phyloP scores from a whole-genome alignment of 139 green algal genomes.

The Chlorella sp. region DNA sequence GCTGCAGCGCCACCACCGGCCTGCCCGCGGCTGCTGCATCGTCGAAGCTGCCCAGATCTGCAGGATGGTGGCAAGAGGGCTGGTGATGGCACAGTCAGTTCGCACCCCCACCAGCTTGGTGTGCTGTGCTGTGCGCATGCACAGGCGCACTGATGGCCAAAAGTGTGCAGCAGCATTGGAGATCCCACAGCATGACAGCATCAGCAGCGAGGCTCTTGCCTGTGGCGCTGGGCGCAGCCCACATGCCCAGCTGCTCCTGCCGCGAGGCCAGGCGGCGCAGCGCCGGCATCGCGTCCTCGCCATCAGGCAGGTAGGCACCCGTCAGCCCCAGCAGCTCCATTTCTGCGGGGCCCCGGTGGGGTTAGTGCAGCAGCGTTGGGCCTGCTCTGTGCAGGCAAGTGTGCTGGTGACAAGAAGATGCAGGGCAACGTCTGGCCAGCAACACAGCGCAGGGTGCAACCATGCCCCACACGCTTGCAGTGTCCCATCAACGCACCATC shows the following conservation, averaged over 20 bases:
- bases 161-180: too few relatives aligned
- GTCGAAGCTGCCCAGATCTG: background rate
- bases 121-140: too few relatives aligned
- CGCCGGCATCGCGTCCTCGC: background rate
- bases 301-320: background rate
- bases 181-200: too few relatives aligned
- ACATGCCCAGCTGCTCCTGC: constrained; percentile 9
- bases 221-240: background rate
- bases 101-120: too few relatives aligned
- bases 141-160: too few relatives aligned
- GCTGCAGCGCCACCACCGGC: background rate
- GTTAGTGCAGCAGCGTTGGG: background rate
- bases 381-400: too few relatives aligned
- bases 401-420: background rate
- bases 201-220: background rate
- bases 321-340: constrained; percentile 1
- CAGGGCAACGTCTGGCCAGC: background rate
- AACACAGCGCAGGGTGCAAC: background rate
- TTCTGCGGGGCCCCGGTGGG: background rate
- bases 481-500: background rate
- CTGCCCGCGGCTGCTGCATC: background rate
- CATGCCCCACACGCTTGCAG: background rate
- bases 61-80: background rate
- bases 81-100: too few relatives aligned
- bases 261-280: background rate